Conservation (phyloP, 2,329 filamentous ascomycete genomes). For the Thermothelomyces thermophilus region DNA sequence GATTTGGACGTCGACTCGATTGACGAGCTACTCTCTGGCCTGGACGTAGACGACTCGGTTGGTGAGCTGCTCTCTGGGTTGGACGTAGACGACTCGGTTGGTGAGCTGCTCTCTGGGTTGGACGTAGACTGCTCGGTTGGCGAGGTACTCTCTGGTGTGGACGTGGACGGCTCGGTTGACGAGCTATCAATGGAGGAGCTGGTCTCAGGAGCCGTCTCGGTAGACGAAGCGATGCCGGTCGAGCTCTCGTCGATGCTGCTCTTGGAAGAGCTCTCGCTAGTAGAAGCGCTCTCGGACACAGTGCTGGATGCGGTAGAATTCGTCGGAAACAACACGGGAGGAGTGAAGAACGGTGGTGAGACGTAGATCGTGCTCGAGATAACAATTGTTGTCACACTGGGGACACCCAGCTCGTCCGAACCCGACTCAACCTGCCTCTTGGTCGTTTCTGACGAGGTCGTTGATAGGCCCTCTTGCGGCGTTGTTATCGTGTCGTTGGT, state of each 20-base stretch:
- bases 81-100: too few relatives aligned
- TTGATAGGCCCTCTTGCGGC: constrained; percentile 16
- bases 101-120: not conserved
- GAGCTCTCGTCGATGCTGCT: not conserved
- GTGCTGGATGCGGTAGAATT: not conserved
- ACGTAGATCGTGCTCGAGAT: constrained; percentile 10
- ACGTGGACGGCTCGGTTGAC: not conserved
- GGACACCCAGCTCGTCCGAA: not conserved
- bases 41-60: not conserved
- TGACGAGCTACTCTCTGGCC: not conserved
- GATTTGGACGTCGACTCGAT: too few relatives aligned
- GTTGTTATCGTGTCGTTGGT: constrained; percentile 38
- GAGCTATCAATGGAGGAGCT: not conserved
- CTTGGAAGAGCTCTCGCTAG: not conserved
- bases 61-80: not conserved
- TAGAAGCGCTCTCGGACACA: not conserved
- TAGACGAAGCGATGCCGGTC: not conserved
- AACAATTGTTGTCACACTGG: constrained; percentile 6
- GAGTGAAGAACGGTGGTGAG: not conserved
- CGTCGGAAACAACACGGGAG: not conserved
- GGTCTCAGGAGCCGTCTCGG: not conserved
- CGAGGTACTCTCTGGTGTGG: not conserved
- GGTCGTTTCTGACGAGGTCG: constrained; percentile 8
- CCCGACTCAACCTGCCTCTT: constrained; percentile 3
- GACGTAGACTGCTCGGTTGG: not conserved